Evolutionary conservation across 768 basidiomycete genomes (phyloP), one percentile per base, ranked within the genome.

Genomic region (Leccinum disarticulatum): DNA sequence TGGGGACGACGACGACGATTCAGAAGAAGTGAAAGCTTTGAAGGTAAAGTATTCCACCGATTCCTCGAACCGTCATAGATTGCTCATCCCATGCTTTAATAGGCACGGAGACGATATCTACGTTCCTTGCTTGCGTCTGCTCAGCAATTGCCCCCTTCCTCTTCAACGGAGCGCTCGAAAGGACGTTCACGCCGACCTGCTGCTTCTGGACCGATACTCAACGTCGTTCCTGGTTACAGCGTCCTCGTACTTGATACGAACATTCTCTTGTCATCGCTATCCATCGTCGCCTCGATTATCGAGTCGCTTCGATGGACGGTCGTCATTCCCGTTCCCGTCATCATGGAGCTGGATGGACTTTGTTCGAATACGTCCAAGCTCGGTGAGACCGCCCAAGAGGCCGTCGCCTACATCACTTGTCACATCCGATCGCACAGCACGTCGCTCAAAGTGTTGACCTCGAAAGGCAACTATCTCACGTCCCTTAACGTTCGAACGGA

Each of bases 271-370:
- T 90, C 92, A 0, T 93, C 93, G 0, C 79, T 98, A 4, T 72
- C 86, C 0, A 78, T 89, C 64, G 80, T 99, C 59, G 73, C 83
- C 0, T 82, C 87, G 13, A 79, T 98, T 59, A 79, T 98, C 54
- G 92, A 96, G 72, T 87, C 85, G 60, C 74, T 86, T 17, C 79
- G 78, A 28, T 98, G 95, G 94, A 97, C 93, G 0, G 80, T 96
- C 50, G 79, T 99, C 59, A 78, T 99, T 0, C 97, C 97, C 4
- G 83, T 98, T 3, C 95, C 95, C 0, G 96, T 97, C 61, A 83
- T 98, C 69, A 98, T 95, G 81, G 97, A 99, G 66, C 87, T 99
- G 8, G 96, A 99, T 64, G 94, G 95, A n/a, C 85, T 98, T 8
- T 80, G 83, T 1, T 74, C 77, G 58, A 88, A 90, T 63, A 74